phyloP scores from a whole-genome alignment of 371 early-diverging fungal species.

The Rhizopus delemar region DNA sequence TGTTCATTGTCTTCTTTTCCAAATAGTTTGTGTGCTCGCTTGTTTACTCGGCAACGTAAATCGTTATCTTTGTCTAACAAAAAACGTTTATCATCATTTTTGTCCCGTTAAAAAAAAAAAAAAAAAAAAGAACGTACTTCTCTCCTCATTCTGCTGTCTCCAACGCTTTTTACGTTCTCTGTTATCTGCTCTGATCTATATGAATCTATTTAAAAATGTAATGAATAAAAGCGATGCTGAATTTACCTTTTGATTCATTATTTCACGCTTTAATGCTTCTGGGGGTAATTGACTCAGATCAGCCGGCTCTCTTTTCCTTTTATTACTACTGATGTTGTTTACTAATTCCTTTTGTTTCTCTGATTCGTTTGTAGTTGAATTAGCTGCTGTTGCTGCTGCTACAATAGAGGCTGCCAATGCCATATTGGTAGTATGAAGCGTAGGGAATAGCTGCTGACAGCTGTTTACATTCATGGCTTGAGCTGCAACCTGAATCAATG shows the following conservation, averaged over 20 bases:
- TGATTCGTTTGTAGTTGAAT: not conserved
- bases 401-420: constrained; percentile 10
- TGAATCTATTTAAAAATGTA: not conserved
- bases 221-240: too few species aligned
- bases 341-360: not conserved
- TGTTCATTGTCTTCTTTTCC: constrained; percentile 53
- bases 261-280: constrained; percentile 41
- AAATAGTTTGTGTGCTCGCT: constrained; percentile 64
- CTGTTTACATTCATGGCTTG: not conserved
- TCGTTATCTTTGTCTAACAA: constrained; percentile 66
- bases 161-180: constrained; percentile 75
- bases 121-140: constrained; percentile 50
- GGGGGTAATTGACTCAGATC: constrained; percentile 28
- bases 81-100: not conserved
- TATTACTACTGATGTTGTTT: not conserved
- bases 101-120: too few species aligned
- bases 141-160: constrained; percentile 73
- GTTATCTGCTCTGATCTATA: constrained; percentile 67
- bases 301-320: not conserved
- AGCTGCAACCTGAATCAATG: not conserved
- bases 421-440: not conserved
- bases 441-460: not conserved
- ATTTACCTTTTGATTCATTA: constrained; percentile 52
- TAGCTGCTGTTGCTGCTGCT: constrained; percentile 12
- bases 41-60: constrained; percentile 67